Evolutionary conservation across 2,329 filamentous ascomycete genomes (phyloP).

Genomic region (Pyrenochaeta sp.): DNA sequence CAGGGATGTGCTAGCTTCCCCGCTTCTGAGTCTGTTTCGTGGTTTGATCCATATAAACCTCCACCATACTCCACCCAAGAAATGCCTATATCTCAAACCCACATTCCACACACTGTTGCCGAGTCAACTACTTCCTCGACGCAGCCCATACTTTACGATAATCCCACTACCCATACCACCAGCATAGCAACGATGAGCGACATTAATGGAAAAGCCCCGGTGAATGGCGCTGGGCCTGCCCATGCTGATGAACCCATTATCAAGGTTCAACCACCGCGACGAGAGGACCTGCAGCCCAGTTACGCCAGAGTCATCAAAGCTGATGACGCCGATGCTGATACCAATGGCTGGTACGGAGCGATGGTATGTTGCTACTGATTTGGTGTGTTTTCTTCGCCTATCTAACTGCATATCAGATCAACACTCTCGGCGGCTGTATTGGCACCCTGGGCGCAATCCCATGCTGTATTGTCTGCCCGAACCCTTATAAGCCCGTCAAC

Average conservation of each 20-base stretch:
- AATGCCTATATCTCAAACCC: slow-evolving; percentile 16
- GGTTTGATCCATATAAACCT: slow-evolving; percentile 29
- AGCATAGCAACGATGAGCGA: slow-evolving; percentile 36
- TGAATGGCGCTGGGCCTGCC: slow-evolving; percentile 20
- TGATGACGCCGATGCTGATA: slow-evolving; percentile 71
- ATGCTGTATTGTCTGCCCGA: slow-evolving; percentile 90
- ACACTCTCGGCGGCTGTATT: slow-evolving; percentile 75
- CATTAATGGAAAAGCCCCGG: slow-evolving; percentile 50
- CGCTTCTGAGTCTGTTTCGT: slow-evolving; percentile 17
- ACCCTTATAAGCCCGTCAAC: slow-evolving; percentile 90
- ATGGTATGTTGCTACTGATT: slow-evolving; percentile 60
- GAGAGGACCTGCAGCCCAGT: slow-evolving; percentile 84
- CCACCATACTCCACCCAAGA: slow-evolving; percentile 9
- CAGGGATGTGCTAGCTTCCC: slow-evolving; percentile 28
- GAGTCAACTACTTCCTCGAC: slow-evolving; percentile 37
- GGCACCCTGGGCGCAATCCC: slow-evolving; percentile 87
- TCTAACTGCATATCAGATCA: slow-evolving; percentile 60
- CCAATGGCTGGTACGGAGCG: slow-evolving; percentile 86
- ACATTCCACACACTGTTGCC: slow-evolving; percentile 20
- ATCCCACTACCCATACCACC: slow-evolving; percentile 14
- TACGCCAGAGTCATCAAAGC: slow-evolving; percentile 74
- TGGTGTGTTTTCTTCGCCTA: not conserved
- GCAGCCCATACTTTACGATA: slow-evolving; percentile 29
- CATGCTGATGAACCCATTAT: slow-evolving; percentile 48
- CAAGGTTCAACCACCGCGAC: slow-evolving; percentile 78